Percentiles rank a stretch among this genome's conserved stretches.
Evolutionary conservation across 2,329 filamentous ascomycete species (phyloP).

Genomic region (Phialophora verrucosa): DNA sequence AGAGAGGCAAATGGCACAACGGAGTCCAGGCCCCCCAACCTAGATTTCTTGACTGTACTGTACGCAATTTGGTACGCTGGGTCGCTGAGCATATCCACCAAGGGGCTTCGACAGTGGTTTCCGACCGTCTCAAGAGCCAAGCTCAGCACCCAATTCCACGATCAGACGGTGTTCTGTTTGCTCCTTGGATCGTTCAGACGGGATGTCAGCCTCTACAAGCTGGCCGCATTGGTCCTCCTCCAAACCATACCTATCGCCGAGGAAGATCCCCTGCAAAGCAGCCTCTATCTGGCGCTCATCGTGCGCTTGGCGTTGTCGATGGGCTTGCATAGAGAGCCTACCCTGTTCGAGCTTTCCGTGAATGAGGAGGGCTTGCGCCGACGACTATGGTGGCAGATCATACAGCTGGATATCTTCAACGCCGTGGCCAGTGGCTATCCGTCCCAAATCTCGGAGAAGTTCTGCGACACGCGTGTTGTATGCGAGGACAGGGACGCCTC

Average conservation of each 20-base stretch:
- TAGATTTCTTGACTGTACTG: slow-evolving; percentile 52
- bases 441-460: slow-evolving; percentile 55
- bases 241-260: slow-evolving; percentile 55
- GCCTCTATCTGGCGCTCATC: slow-evolving; percentile 55
- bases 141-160: slow-evolving; percentile 49
- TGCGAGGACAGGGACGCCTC: slow-evolving; percentile 56
- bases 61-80: slow-evolving; percentile 58
- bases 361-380: slow-evolving; percentile 49
- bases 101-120: slow-evolving; percentile 39
- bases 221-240: slow-evolving; percentile 55
- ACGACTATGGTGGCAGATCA: slow-evolving; percentile 48
- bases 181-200: slow-evolving; percentile 53
- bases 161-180: slow-evolving; percentile 52
- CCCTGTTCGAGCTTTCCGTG: slow-evolving; percentile 55
- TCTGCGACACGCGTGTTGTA: slow-evolving; percentile 55
- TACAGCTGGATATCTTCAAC: slow-evolving; percentile 62
- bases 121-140: slow-evolving; percentile 41
- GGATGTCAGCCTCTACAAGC: slow-evolving; percentile 52
- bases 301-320: slow-evolving; percentile 47
- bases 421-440: slow-evolving; percentile 57
- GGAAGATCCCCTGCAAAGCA: slow-evolving; percentile 56
- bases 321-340: slow-evolving; percentile 52
- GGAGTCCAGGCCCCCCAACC: slow-evolving; percentile 47
- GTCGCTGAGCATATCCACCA: slow-evolving; percentile 51
- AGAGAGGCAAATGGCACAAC: slow-evolving; percentile 45